Conservation (phyloP, 2,329 filamentous ascomycete genomes). For the Curvularia sp. region DNA sequence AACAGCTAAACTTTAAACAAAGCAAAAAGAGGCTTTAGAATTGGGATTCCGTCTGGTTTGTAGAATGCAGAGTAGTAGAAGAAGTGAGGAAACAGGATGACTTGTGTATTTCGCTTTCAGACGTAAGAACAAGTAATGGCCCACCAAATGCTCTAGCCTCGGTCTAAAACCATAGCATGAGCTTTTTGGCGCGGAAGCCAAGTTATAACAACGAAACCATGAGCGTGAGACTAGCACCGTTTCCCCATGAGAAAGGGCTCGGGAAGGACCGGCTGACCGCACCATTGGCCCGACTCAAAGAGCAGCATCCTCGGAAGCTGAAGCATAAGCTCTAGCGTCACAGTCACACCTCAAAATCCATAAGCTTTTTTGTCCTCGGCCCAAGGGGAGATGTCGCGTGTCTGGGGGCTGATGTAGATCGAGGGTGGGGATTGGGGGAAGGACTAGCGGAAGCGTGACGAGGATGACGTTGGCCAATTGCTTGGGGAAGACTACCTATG, state of each 20-base stretch:
- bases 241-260: slow-evolving; percentile 26
- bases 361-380: slow-evolving; percentile 42
- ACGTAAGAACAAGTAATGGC: slow-evolving; percentile 30
- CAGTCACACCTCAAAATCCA: slow-evolving; percentile 18
- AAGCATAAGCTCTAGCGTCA: slow-evolving; percentile 13
- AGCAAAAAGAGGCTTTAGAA: not conserved
- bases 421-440: slow-evolving; percentile 25
- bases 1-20: slow-evolving; percentile 4
- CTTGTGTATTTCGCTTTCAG: slow-evolving; percentile 6
- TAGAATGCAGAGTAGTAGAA: slow-evolving; percentile 6
- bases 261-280: slow-evolving; percentile 43
- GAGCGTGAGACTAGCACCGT: slow-evolving; percentile 24
- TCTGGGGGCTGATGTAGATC: slow-evolving; percentile 32
- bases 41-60: not conserved
- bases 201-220: slow-evolving; percentile 27
- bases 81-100: slow-evolving; percentile 1
- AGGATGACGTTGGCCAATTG: slow-evolving; percentile 48
- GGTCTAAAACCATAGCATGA: slow-evolving; percentile 19
- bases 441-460: slow-evolving; percentile 30
- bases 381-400: slow-evolving; percentile 38
- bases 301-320: slow-evolving; percentile 40
- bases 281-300: slow-evolving; percentile 46
- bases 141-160: slow-evolving; percentile 33
- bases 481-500: slow-evolving; percentile 22
- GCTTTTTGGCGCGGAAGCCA: slow-evolving; percentile 30